phyloP scores from a whole-genome alignment of 1,139 yeast genomes.

The Magnusiomyces suaveolens region DNA sequence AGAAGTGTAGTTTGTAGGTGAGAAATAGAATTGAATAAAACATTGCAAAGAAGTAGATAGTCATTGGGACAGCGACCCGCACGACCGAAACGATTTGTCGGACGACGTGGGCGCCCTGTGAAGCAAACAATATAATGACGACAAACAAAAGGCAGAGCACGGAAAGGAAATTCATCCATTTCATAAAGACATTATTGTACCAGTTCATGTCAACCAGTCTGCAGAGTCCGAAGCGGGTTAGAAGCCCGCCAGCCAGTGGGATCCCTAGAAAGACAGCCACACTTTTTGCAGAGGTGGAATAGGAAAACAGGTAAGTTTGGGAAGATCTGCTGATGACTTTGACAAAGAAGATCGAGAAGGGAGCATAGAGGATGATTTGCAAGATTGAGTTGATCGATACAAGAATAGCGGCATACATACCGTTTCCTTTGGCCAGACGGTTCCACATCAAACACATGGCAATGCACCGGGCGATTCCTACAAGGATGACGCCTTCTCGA shows the following conservation, averaged over 20 bases:
- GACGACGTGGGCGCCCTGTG: conserved; percentile 44
- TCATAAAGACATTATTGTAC: conserved; percentile 34
- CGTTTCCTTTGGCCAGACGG: conserved; percentile 46
- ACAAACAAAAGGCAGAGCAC: conserved; percentile 46
- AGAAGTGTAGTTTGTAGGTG: conserved; percentile 28
- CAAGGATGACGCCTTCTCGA: conserved; percentile 47
- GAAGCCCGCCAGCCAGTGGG: conserved; percentile 42
- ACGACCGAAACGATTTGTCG: conserved; percentile 43
- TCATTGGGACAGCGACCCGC: conserved; percentile 44
- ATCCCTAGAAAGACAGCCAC: conserved; percentile 49
- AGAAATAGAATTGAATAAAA: conserved; percentile 39
- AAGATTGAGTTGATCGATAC: conserved; percentile 45
- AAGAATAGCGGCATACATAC: conserved; percentile 43
- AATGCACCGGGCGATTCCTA: conserved; percentile 53
- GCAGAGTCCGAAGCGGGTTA: conserved; percentile 34
- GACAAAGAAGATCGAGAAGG: conserved; percentile 40
- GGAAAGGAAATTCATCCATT: conserved; percentile 42
- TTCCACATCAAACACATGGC: conserved; percentile 62
- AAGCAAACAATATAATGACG: conserved; percentile 44
- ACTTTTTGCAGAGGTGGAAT: conserved; percentile 40
- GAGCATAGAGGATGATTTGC: conserved; percentile 49
- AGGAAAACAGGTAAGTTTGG: conserved; percentile 27
- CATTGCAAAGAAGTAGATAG: conserved; percentile 40
- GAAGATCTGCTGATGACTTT: conserved; percentile 17
- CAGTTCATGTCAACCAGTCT: conserved; percentile 27